Percentiles rank a stretch among this genome's conserved stretches.
These are phyloP conservation scores for Mortierella hygrophila DNA, from an alignment of 192 early-diverging fungal species.

Conservation along the genomic window DNA sequence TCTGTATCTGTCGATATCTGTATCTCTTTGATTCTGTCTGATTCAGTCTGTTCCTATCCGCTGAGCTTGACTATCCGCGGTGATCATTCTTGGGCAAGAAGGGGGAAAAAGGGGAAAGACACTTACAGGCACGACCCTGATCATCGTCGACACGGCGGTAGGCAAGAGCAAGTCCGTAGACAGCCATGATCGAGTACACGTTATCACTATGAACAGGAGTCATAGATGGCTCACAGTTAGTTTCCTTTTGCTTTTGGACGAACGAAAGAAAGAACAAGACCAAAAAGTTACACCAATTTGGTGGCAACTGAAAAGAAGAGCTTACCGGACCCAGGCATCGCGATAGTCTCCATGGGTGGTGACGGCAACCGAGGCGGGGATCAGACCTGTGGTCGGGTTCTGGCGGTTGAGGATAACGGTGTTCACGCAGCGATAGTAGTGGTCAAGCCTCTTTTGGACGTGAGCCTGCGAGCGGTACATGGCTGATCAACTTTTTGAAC, in stretches of 20 bases:
- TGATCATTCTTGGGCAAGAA: background rate
- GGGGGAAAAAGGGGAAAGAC: background rate
- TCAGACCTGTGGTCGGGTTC: conserved; percentile 86
- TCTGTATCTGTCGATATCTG: background rate
- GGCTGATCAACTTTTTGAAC: background rate
- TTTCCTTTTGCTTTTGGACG: background rate
- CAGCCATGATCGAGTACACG: conserved; percentile 89
- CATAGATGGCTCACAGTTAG: background rate
- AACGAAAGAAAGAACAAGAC: background rate
- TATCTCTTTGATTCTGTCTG: background rate
- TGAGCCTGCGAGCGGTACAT: conserved; percentile 49
- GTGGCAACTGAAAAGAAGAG: background rate
- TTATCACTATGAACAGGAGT: conserved; percentile 73
- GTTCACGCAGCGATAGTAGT: conserved; percentile 80
- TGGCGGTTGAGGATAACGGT: conserved; percentile 83
- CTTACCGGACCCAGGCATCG: conserved; percentile 91
- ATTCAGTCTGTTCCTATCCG: background rate
- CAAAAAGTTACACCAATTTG: background rate
- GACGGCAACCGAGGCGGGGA: conserved; percentile 89
- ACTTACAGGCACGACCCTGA: conserved; percentile 82
- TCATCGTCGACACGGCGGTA: conserved; percentile 90
- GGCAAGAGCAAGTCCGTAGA: conserved; percentile 86
- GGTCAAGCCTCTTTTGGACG: conserved; percentile 70
- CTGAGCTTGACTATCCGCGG: too few species aligned
- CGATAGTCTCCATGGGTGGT: conserved; percentile 89